Evolutionary conservation across 768 basidiomycete species (phyloP).

Genomic region (Kwoniella botswanensis): DNA sequence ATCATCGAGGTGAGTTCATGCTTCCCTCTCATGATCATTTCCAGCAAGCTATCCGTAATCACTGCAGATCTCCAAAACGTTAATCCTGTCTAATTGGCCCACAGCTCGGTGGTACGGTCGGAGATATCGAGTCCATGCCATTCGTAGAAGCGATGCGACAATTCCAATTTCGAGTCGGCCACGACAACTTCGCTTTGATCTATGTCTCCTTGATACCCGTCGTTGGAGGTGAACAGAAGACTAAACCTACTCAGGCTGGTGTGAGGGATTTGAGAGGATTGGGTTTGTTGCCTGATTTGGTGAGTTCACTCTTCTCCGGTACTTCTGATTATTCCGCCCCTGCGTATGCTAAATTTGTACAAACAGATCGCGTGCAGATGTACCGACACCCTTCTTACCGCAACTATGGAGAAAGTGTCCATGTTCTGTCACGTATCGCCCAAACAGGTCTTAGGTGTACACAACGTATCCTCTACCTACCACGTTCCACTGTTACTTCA

Average conservation of each 20-base stretch:
- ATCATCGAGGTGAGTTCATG: slow-evolving; percentile 79
- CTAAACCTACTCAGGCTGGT: slow-evolving; percentile 97
- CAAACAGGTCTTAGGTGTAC: slow-evolving; percentile 86
- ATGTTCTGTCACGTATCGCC: slow-evolving; percentile 98
- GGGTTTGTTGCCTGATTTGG: slow-evolving; percentile 89
- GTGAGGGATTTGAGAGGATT: slow-evolving; percentile 91
- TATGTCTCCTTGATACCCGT: slow-evolving; percentile 98
- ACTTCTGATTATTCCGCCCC: too few relatives aligned
- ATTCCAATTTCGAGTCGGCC: slow-evolving; percentile 97
- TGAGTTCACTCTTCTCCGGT: slow-evolving; percentile 59
- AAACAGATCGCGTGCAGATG: slow-evolving; percentile 89
- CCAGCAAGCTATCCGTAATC: too few relatives aligned
- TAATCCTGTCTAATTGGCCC: neutral
- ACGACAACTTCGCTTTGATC: slow-evolving; percentile 94
- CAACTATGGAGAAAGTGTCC: slow-evolving; percentile 93
- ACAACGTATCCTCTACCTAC: slow-evolving; percentile 95
- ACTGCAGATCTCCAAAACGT: neutral
- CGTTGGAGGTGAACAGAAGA: slow-evolving; percentile 98
- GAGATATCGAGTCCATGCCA: slow-evolving; percentile 97
- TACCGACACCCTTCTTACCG: slow-evolving; percentile 75
- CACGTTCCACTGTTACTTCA: slow-evolving; percentile 92
- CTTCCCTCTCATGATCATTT: neutral
- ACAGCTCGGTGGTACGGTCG: slow-evolving; percentile 95
- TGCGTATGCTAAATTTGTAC: neutral
- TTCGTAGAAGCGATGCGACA: slow-evolving; percentile 99